Percentiles rank a stretch among this genome's conserved stretches.
Evolutionary conservation across 768 basidiomycete species (phyloP).

Genomic region (Termitomyces sp.): DNA sequence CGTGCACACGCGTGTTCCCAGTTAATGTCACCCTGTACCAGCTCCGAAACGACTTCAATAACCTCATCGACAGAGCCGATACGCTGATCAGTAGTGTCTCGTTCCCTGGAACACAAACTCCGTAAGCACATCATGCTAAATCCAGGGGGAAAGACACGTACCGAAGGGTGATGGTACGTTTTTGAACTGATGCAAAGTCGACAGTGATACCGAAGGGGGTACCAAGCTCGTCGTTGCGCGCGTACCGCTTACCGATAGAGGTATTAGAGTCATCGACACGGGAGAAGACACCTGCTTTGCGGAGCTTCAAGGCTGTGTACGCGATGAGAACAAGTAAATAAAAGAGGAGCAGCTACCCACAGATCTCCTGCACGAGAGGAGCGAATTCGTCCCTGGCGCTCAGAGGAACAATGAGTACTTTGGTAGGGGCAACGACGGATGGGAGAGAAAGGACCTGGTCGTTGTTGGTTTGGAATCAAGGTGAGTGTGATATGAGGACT

Average conservation of each 20-base stretch:
- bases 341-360: constrained; percentile 51
- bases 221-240: constrained; percentile 97
- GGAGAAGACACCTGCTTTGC: constrained; percentile 85
- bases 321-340: constrained; percentile 1
- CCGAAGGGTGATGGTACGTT: constrained; percentile 93
- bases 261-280: constrained; percentile 95
- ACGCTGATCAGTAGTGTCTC: constrained; percentile 90
- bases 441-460: constrained; percentile 86
- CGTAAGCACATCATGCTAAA: neutral
- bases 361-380: constrained; percentile 83
- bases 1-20: constrained; percentile 74
- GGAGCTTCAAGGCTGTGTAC: constrained; percentile 72
- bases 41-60: constrained; percentile 71
- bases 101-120: constrained; percentile 56
- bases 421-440: constrained; percentile 88
- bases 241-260: constrained; percentile 95
- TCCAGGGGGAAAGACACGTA: constrained; percentile 34
- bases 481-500: constrained; percentile 25
- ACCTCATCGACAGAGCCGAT: constrained; percentile 92
- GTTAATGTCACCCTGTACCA: constrained; percentile 69
- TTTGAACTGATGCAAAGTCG: constrained; percentile 91
- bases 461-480: neutral
- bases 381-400: constrained; percentile 82
- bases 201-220: constrained; percentile 96
- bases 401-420: constrained; percentile 94